These are phyloP conservation scores for Lunasporangiospora selenospora DNA, from an alignment of 192 early-diverging fungal genomes.

Conservation along the genomic window DNA sequence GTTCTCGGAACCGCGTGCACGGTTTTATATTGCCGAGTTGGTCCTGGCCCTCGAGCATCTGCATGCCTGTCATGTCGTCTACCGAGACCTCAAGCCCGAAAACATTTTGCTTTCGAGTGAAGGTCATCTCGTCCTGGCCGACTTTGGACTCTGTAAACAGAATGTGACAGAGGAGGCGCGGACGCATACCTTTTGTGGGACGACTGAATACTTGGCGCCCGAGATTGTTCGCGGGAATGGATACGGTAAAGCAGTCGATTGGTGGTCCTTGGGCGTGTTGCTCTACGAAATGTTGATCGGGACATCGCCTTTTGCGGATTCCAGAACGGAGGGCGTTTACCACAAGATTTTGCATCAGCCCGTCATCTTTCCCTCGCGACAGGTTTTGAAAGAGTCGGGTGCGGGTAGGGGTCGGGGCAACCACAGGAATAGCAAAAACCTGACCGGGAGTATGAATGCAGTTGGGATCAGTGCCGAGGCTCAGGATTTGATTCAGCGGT, in stretches of 20 bases:
- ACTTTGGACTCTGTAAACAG: conserved; percentile 84
- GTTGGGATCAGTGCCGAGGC: conserved; percentile 63
- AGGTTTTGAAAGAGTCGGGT: conserved; percentile 17
- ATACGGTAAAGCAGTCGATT: conserved; percentile 78
- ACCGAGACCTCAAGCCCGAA: conserved; percentile 77
- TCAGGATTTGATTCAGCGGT: conserved; percentile 69
- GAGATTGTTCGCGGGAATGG: conserved; percentile 76
- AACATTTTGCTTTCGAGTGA: conserved; percentile 69
- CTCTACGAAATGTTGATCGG: conserved; percentile 78
- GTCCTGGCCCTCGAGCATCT: conserved; percentile 73
- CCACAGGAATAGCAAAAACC: too few relatives aligned
- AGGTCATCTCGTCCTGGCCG: conserved; percentile 76
- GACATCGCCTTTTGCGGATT: conserved; percentile 74
- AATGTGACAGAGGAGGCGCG: conserved; percentile 56
- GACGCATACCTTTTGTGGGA: conserved; percentile 89
- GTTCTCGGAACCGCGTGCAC: conserved; percentile 67
- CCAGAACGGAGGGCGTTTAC: conserved; percentile 70
- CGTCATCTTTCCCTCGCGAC: conserved; percentile 56
- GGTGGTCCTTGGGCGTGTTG: conserved; percentile 85
- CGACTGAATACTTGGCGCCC: conserved; percentile 89
- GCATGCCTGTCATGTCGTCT: conserved; percentile 72
- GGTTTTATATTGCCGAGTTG: conserved; percentile 75
- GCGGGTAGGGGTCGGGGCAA: not conserved
- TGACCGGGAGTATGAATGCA: too few relatives aligned
- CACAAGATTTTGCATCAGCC: conserved; percentile 66